A percentile compares a stretch with the other conserved stretches of the same genome.
Conservation (phyloP, 2,329 filamentous ascomycete genomes). For the Phialophora macrospora region DNA sequence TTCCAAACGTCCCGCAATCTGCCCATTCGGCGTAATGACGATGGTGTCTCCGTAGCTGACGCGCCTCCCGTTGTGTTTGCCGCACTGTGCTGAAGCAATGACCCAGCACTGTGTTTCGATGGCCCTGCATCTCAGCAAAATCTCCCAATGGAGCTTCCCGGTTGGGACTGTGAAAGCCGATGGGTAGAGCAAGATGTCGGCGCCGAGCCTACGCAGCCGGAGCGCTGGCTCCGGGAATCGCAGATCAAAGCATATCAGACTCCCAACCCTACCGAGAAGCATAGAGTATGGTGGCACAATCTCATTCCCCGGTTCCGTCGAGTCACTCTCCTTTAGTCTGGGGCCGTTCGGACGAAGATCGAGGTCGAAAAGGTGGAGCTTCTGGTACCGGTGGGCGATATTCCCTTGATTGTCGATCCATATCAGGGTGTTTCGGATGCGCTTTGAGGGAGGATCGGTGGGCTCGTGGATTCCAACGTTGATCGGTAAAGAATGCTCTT, state of each 20-base stretch:
- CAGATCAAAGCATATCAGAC: slow-evolving; percentile 89
- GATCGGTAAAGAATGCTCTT: slow-evolving; percentile 68
- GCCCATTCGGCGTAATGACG: slow-evolving; percentile 86
- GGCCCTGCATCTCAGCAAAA: slow-evolving; percentile 75
- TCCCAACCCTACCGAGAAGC: slow-evolving; percentile 73
- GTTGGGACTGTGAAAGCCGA: slow-evolving; percentile 90
- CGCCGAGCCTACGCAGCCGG: slow-evolving; percentile 66
- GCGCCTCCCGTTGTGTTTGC: slow-evolving; percentile 74
- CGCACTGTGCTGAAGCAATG: slow-evolving; percentile 81
- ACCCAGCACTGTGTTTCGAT: slow-evolving; percentile 90
- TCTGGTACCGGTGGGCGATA: slow-evolving; percentile 74
- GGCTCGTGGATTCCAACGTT: slow-evolving; percentile 89
- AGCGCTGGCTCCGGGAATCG: slow-evolving; percentile 79
- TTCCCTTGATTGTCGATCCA: slow-evolving; percentile 68
- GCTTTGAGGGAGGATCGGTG: slow-evolving; percentile 53
- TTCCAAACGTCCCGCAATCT: slow-evolving; percentile 68
- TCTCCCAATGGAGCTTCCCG: slow-evolving; percentile 83
- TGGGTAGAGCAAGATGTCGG: slow-evolving; percentile 82
- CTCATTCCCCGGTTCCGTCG: slow-evolving; percentile 67
- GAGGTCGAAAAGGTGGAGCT: slow-evolving; percentile 87
- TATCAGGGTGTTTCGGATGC: slow-evolving; percentile 67
- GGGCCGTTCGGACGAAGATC: slow-evolving; percentile 58
- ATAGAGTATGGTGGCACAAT: slow-evolving; percentile 75
- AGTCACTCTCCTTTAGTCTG: slow-evolving; percentile 65
- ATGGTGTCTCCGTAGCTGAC: slow-evolving; percentile 85